phyloP scores from a whole-genome alignment of 305 asterid genomes.

The Plantago rigida region DNA sequence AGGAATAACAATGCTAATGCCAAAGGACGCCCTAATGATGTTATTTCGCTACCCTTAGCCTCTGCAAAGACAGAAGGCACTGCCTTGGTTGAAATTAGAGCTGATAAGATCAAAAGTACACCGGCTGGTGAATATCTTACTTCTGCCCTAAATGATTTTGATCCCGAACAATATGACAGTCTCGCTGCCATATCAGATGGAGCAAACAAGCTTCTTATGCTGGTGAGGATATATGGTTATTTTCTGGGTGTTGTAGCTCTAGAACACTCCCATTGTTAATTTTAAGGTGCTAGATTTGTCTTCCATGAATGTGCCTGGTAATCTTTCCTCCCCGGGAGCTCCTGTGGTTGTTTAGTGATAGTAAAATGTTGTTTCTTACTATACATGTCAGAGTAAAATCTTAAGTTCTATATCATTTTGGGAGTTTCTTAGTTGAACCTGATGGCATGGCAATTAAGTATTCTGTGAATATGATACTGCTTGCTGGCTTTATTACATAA shows the following conservation, averaged over 20 bases:
- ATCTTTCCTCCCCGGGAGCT: conserved; percentile 1
- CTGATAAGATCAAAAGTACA: conserved; percentile 69
- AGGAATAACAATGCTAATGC: conserved; percentile 50
- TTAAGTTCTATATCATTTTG: background rate
- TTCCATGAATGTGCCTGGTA: conserved; percentile 15
- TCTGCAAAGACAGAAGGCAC: conserved; percentile 55
- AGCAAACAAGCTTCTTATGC: conserved; percentile 97
- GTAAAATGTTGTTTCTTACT: no score
- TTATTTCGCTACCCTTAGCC: conserved; percentile 39
- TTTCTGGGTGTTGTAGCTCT: conserved; percentile 22
- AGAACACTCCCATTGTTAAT: conserved; percentile 15
- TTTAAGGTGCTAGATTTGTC: conserved; percentile 15
- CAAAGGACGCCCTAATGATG: conserved; percentile 55
- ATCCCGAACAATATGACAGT: conserved; percentile 91
- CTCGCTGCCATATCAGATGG: conserved; percentile 99
- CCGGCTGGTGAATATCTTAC: conserved; percentile 99
- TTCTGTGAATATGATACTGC: conserved; percentile 1
- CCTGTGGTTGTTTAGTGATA: no score
- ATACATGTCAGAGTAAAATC: background rate
- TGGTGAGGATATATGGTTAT: conserved; percentile 44
- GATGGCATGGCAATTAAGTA: background rate
- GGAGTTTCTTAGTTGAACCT: no score
- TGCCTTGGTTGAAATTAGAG: conserved; percentile 71
- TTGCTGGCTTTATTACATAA: background rate
- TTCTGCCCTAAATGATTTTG: conserved; percentile 83